Conservation (phyloP, 2,329 filamentous ascomycete species). For the Podosphaera aphanis region DNA sequence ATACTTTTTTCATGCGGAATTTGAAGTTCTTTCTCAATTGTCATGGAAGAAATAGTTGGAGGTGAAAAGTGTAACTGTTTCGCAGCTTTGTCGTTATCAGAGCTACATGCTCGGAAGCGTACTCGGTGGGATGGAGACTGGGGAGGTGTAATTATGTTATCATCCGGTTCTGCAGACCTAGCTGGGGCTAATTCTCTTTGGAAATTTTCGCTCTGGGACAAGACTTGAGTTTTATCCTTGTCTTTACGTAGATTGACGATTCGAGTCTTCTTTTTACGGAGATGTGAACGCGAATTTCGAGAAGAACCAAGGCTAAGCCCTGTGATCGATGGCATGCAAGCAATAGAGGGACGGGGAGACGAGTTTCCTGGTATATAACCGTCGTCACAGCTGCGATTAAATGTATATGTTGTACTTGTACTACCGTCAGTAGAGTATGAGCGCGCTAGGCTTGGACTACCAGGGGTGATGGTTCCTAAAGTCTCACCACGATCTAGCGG, state of each 20-base stretch:
- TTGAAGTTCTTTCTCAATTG: background rate
- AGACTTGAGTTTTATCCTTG: conserved; percentile 24
- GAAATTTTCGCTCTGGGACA: no score
- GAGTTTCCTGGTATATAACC: conserved; percentile 23
- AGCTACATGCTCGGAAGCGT: conserved; percentile 15
- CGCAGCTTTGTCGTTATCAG: conserved; percentile 18
- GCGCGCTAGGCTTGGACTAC: conserved; percentile 30
- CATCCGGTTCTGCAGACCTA: conserved; percentile 24
- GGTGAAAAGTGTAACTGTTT: conserved; percentile 8
- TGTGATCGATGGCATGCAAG: conserved; percentile 35
- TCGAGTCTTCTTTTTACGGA: conserved; percentile 60
- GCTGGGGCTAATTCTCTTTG: no score
- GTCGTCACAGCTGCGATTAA: conserved; percentile 41
- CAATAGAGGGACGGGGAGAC: conserved; percentile 44
- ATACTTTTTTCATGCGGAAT: background rate
- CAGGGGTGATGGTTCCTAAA: conserved; percentile 14
- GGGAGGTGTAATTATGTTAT: conserved; percentile 29
- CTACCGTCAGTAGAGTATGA: conserved; percentile 37
- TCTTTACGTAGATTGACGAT: conserved; percentile 61
- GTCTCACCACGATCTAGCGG: conserved; percentile 45
- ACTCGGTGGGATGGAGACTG: conserved; percentile 20
- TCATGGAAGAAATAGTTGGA: conserved; percentile 4
- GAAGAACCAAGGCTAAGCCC: conserved; percentile 40
- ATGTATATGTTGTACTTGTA: conserved; percentile 42
- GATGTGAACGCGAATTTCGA: conserved; percentile 33